Base-by-base conservation (phyloP, 2,329 filamentous ascomycete species). In the Curvularia verruculosa region DNA sequence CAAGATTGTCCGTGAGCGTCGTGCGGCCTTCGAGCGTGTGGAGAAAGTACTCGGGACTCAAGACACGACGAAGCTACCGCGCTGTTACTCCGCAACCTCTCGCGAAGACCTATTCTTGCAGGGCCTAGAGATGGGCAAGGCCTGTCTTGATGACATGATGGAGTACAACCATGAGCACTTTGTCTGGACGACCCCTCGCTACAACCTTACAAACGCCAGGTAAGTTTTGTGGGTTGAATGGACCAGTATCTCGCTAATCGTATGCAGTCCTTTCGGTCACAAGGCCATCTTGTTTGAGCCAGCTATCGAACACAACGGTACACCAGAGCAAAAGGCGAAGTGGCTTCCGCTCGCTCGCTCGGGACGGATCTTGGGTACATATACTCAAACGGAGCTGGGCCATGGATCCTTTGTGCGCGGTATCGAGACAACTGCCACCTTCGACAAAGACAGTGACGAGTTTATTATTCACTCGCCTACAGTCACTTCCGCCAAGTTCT, bases 321-420 rank as follows among this genome's bases (percentile, higher is more conserved):
- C 72, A 28, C 76, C 78, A n/a, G 74, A 78, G 54, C 81, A 83
- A 56, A 71, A 74, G 24, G 70, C 72, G n/a, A 72, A 79, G 56
- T 83, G 81, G 81, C 37, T 53, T 2, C 58, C 54, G 18, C 49
- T 53, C 1, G 54, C 50, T 52, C 75, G 79, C 24, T 68, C 66
- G 3, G 81, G 76, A 72, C 77, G 80, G 53, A 81, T 81, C 19
- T 39, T 60, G 12, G 58, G 58, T 10, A 78, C 77, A 24, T 83
- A 82, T 63, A 78, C 76, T 5, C 81, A 82, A 64, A 83, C 81
- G 1, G 81, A 83, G 57, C 70, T 83, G 5, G 81, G 81, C 0
- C 81, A 83, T 58, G 81, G 81, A 1, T 81, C 79, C 31, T 82
- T 82, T 59, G 80, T 83, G 4, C 71, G 78, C 44, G 81, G 80